Evolutionary conservation across 2,329 filamentous ascomycete genomes (phyloP).

Genomic region (Chaetothyriales sp.): DNA sequence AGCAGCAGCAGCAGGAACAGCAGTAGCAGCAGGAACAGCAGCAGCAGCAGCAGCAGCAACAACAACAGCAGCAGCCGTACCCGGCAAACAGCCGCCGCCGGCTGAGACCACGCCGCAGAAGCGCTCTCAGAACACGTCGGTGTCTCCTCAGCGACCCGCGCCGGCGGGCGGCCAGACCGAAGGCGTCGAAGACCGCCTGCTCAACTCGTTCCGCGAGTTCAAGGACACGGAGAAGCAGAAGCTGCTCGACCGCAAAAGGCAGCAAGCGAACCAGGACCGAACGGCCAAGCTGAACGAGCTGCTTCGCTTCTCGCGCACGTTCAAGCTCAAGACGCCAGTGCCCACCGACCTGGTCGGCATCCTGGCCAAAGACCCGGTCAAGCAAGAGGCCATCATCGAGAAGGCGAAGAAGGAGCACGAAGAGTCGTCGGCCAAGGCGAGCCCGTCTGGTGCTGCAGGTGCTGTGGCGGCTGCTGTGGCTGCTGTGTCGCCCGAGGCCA

Average conservation of each 20-base stretch:
- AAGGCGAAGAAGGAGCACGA: conserved; percentile 69
- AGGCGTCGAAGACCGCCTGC: conserved; percentile 47
- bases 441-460: conserved; percentile 8
- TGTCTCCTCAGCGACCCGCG: conserved; percentile 24
- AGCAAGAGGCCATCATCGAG: conserved; percentile 84
- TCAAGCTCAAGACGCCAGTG: conserved; percentile 88
- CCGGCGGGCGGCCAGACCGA: conserved; percentile 41
- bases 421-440: conserved; percentile 27
- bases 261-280: conserved; percentile 56
- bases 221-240: conserved; percentile 48
- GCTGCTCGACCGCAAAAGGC: conserved; percentile 43
- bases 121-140: conserved; percentile 4
- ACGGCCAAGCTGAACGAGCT: conserved; percentile 86
- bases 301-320: conserved; percentile 85
- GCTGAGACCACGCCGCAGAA: conserved; percentile 19
- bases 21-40: no score
- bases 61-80: not conserved
- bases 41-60: no score
- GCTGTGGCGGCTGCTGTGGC: no score
- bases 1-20: not conserved
- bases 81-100: conserved; percentile 1
- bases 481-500: conserved; percentile 24
- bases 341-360: conserved; percentile 86
- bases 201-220: conserved; percentile 52
- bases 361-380: conserved; percentile 87